Base-by-base conservation (phyloP, 225 moss, liverwort and hornwort species). In the Climacium dendroides region DNA sequence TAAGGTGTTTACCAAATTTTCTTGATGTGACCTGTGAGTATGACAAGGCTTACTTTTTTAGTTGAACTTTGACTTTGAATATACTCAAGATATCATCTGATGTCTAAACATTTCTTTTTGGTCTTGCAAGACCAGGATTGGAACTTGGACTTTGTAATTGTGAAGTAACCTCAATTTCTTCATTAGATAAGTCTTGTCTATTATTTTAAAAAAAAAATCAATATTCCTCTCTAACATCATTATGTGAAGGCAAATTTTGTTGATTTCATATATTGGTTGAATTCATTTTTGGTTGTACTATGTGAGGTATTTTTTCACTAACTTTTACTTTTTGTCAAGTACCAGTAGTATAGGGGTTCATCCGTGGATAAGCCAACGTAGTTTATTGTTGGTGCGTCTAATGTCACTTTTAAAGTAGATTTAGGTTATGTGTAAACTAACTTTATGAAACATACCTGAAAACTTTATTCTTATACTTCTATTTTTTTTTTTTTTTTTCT, bases 81-180 rank as follows among this genome's bases (percentile, higher is more conserved):
- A 2, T 16, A 71, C 3, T 43, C 9, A 15, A 43, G 10, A 71
- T 43, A 71, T 26, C 0, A 0, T 71, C 0, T 71, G 0, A 3
- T 9, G 28, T 5, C 0, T 28, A 0, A 37, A 16, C 15, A 10
- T 71, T 45, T 6, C 26, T 43, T 43, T 15, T 28, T 43, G 26
- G 71, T 28, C 28, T 71, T 71, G 1, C 0, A 71, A 0, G 6
- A 3, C 0, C 1, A 10, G 0, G 0, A 17, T 9, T 70, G 5
- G 3, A 71, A 43, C 2, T 28, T 9, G 9, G 3, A 70, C 9
- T 4, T 71, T 71, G 10, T 71, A 71, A 71, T 71, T 45, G 1
- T 16, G 3, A 16, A 71, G 15, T 41, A 5, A 70, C 41, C 19
- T 70, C 5, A 2, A 70, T 3, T 3, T 70, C 15, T 41, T 41